Evolutionary conservation across 78 protist genomes (phyloP), one percentile per base, ranked within the genome.

Genomic region (Bigelowiella natans): DNA sequence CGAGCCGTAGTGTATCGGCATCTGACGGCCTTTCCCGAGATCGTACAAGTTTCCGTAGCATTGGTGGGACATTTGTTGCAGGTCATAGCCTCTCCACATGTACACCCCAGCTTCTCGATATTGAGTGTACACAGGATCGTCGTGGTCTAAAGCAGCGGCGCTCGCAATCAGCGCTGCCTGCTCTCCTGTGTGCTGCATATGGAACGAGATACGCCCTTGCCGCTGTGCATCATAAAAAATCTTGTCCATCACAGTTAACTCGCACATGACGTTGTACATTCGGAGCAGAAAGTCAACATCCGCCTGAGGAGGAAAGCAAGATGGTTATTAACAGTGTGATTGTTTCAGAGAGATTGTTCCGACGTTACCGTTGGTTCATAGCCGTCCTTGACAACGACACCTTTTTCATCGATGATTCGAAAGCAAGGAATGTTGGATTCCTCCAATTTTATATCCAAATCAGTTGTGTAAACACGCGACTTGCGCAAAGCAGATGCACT

Each of bases 1-100:
- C 73, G 97, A 95, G 40, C 99, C 99, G 88, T 94, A 96, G 92
- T 97, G 99, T 38, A 97, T 94, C 36, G 99, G 99, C 99, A 97
- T 96, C 94, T 97, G 98, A 26, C 98, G 93, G n/a, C 98, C 98
- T 82, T 95, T 95, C 38, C 96, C 97, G 1, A 1, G 63, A 85
- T 97, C 98, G n/a, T 83, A 30, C 36, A 63, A 38, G 83, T 92
- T 96, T 36, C 94, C 89, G 64, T 93, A 94, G 93, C 97, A 95
- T 91, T 97, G 98, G 83, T 95, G 89, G 85, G 95, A 93, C 34
- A 94, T 88, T 29, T 96, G 93, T 2, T 94, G 93, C 2, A 96
- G 30, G 1, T 93, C 38, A 91, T 95, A 96, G 36, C 98, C 98
- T 26, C 98, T 88, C 93, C 93, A 95, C 93, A 96, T 36, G 83